A percentile compares a stretch with the other conserved stretches of the same genome.
phyloP scores from a whole-genome alignment of 2,329 filamentous ascomycete genomes.

The Lachnellula occidentalis region DNA sequence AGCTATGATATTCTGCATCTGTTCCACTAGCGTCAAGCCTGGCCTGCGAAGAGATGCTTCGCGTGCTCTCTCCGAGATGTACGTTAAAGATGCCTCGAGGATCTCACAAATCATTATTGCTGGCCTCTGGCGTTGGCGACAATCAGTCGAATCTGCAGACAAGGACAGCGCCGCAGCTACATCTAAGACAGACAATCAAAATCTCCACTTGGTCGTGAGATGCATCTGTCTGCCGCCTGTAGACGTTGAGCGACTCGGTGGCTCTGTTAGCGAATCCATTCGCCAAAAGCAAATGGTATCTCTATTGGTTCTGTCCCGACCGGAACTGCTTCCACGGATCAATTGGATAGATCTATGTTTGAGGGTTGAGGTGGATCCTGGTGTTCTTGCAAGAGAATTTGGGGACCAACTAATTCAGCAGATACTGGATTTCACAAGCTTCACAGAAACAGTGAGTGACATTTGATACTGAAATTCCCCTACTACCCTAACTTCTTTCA shows the following conservation, averaged over 20 bases:
- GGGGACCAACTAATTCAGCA: slow-evolving; percentile 62
- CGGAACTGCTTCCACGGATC: slow-evolving; percentile 68
- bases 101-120: slow-evolving; percentile 60
- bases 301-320: slow-evolving; percentile 71
- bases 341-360: slow-evolving; percentile 90
- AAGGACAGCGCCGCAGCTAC: slow-evolving; percentile 69
- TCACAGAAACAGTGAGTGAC: slow-evolving; percentile 46
- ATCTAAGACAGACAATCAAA: slow-evolving; percentile 58
- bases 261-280: slow-evolving; percentile 40
- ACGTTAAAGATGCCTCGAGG: slow-evolving; percentile 50
- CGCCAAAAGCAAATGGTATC: slow-evolving; percentile 69
- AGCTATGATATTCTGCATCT: slow-evolving; percentile 73
- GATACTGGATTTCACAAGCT: slow-evolving; percentile 48
- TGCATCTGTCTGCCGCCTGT: slow-evolving; percentile 57
- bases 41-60: slow-evolving; percentile 59
- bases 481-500: slow-evolving; percentile 13
- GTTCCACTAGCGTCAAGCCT: slow-evolving; percentile 55
- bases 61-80: slow-evolving; percentile 57
- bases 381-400: slow-evolving; percentile 62
- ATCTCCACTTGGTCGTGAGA: slow-evolving; percentile 56
- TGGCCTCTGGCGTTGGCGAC: slow-evolving; percentile 77
- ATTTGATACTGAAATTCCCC: background rate
- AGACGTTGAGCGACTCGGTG: slow-evolving; percentile 41
- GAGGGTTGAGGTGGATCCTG: slow-evolving; percentile 75
- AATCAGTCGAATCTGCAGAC: slow-evolving; percentile 60